Percentiles rank a stretch among this genome's conserved stretches.
phyloP scores from a whole-genome alignment of 495 filamentous ascomycete genomes.

The Zalerion maritima region DNA sequence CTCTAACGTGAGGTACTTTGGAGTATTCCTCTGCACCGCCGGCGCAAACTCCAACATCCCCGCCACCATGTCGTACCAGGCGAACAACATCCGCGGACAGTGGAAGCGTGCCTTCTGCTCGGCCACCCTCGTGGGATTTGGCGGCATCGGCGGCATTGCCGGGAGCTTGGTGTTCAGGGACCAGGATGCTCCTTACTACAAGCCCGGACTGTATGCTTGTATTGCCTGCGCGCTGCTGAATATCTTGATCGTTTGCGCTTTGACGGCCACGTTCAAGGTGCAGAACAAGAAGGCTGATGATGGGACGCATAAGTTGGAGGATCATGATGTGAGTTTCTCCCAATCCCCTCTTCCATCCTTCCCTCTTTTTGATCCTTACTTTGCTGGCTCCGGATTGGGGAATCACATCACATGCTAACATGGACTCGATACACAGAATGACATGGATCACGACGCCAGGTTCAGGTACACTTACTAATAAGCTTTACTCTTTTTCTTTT shows the following conservation, averaged over 20 bases:
- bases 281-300: constrained; percentile 28
- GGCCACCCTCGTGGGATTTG: constrained; percentile 43
- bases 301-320: constrained; percentile 30
- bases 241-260: constrained; percentile 19
- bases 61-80: constrained; percentile 44
- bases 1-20: constrained; percentile 42
- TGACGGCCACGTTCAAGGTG: constrained; percentile 16
- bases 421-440: too few relatives aligned
- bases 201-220: constrained; percentile 31
- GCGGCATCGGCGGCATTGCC: constrained; percentile 47
- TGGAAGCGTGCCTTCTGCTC: constrained; percentile 50
- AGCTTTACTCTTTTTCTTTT: not conserved
- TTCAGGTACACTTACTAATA: constrained; percentile 34
- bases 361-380: constrained; percentile 7
- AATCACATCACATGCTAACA: too few relatives aligned
- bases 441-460: constrained; percentile 21
- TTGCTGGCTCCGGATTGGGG: too few relatives aligned
- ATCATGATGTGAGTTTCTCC: constrained; percentile 18
- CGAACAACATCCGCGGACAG: constrained; percentile 54
- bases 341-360: not conserved
- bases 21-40: constrained; percentile 47
- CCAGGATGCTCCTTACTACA: constrained; percentile 23
- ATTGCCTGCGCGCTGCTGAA: constrained; percentile 21
- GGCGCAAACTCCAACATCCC: constrained; percentile 49
- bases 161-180: constrained; percentile 42